These are phyloP conservation scores for Mucor irregularis DNA, from an alignment of 371 early-diverging fungal species.

Conservation along the genomic window DNA sequence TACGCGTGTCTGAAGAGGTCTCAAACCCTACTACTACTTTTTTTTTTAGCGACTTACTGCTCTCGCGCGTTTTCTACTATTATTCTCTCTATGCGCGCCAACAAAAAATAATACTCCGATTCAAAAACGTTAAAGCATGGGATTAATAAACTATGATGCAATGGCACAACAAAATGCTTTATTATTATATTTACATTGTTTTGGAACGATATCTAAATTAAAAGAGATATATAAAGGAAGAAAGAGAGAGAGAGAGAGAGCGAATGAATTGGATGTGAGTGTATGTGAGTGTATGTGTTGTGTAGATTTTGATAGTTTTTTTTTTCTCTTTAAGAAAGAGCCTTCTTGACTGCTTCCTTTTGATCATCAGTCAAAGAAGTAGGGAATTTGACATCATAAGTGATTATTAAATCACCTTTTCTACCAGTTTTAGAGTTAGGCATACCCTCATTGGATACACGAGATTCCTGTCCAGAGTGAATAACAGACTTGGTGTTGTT, in stretches of 20 bases:
- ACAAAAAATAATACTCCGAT: too few species aligned
- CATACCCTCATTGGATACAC: conserved; percentile 88
- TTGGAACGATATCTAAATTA: too few species aligned
- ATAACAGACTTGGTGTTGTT: conserved; percentile 58
- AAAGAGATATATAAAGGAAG: neutral
- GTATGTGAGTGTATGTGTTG: neutral
- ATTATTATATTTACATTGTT: neutral
- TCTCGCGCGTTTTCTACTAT: too few species aligned
- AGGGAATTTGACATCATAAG: conserved; percentile 77
- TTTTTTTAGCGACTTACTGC: too few species aligned
- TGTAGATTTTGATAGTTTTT: neutral
- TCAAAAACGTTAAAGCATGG: too few species aligned
- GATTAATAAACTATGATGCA: too few species aligned
- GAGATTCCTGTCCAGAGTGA: conserved; percentile 77
- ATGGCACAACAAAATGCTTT: neutral
- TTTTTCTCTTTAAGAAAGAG: conserved; percentile 14
- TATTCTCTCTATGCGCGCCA: too few species aligned
- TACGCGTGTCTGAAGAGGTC: too few species aligned
- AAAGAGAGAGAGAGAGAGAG: neutral
- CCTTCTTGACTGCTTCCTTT: conserved; percentile 47
- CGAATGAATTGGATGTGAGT: neutral
- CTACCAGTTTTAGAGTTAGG: conserved; percentile 85
- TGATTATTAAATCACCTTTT: conserved; percentile 82
- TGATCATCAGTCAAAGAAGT: conserved; percentile 60
- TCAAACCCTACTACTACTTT: too few species aligned